Conservation (phyloP, 768 basidiomycete species). For the Imleria badia region DNA sequence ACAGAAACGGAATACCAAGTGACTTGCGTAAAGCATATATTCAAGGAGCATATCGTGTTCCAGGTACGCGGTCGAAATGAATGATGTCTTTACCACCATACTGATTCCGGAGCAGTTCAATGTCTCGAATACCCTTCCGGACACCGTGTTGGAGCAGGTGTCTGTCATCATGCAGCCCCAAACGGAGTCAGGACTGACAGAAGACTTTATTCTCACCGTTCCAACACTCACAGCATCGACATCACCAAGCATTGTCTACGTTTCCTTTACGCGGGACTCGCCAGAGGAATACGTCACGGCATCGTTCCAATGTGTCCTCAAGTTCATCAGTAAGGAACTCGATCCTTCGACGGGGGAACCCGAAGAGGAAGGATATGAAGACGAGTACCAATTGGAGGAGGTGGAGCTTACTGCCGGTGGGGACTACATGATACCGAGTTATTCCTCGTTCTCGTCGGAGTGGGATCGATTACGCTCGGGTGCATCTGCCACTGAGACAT, state of each 20-base stretch:
- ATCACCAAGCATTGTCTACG: slow-evolving; percentile 87
- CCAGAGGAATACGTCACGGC: slow-evolving; percentile 77
- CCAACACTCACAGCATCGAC: slow-evolving; percentile 64
- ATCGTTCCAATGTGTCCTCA: slow-evolving; percentile 88
- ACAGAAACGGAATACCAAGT: slow-evolving; percentile 98
- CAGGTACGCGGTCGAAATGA: slow-evolving; percentile 55
- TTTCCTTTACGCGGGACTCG: slow-evolving; percentile 83
- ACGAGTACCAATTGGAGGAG: slow-evolving; percentile 97
- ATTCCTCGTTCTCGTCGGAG: slow-evolving; percentile 87
- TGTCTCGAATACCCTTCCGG: slow-evolving; percentile 93
- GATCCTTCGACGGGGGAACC: slow-evolving; percentile 95
- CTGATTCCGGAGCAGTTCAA: slow-evolving; percentile 68
- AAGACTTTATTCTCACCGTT: slow-evolving; percentile 93
- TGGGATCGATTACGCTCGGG: slow-evolving; percentile 90
- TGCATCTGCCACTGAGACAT: slow-evolving; percentile 86
- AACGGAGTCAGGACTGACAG: slow-evolving; percentile 71
- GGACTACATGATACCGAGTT: slow-evolving; percentile 96
- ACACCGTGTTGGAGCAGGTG: slow-evolving; percentile 92
- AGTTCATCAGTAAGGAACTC: slow-evolving; percentile 95
- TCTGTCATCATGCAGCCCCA: slow-evolving; percentile 90
- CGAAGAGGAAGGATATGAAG: slow-evolving; percentile 98
- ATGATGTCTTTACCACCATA: not conserved
- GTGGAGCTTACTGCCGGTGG: slow-evolving; percentile 89
- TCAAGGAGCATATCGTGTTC: slow-evolving; percentile 94
- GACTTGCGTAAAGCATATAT: slow-evolving; percentile 94